Conservation (phyloP, 2,329 filamentous ascomycete species). For the Orbilia quercus region DNA sequence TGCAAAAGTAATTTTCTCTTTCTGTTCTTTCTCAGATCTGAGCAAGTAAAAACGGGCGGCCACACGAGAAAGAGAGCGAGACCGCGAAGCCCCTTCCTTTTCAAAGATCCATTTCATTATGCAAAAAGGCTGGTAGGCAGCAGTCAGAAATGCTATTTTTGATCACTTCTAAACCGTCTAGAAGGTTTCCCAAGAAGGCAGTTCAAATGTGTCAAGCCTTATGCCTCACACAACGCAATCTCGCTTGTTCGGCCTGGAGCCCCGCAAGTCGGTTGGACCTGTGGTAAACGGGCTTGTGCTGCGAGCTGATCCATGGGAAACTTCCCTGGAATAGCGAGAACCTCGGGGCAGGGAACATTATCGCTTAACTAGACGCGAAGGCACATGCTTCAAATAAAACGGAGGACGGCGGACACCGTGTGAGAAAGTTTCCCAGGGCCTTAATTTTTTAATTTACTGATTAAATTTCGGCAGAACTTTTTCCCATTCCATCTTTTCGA, state of each 20-base stretch:
- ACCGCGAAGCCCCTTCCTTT: constrained; percentile 9
- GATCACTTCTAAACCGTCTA: constrained; percentile 44
- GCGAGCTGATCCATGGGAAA: constrained; percentile 54
- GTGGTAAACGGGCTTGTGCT: constrained; percentile 43
- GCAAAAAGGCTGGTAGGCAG: constrained; percentile 56
- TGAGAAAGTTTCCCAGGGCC: too few species aligned
- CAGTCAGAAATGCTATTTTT: constrained; percentile 51
- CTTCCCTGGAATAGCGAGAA: constrained; percentile 14
- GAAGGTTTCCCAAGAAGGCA: constrained; percentile 55
- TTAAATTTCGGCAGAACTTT: constrained; percentile 16
- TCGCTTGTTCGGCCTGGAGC: constrained; percentile 41
- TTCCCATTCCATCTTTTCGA: constrained; percentile 33
- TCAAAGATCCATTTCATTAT: constrained; percentile 20
- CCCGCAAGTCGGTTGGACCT: constrained; percentile 54
- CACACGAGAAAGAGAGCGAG: constrained; percentile 16
- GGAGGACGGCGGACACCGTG: constrained; percentile 53
- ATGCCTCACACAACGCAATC: constrained; percentile 52
- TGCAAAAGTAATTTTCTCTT: too few species aligned
- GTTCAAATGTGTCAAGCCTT: constrained; percentile 33
- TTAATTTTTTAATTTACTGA: constrained; percentile 14
- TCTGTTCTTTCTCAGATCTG: not conserved
- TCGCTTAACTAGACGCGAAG: constrained; percentile 55
- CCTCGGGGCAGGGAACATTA: constrained; percentile 14
- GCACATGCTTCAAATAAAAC: constrained; percentile 29
- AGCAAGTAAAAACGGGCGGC: constrained; percentile 21